Conservation (phyloP, 352 stramenopile genomes). For the Phytopythium oedochilum region DNA sequence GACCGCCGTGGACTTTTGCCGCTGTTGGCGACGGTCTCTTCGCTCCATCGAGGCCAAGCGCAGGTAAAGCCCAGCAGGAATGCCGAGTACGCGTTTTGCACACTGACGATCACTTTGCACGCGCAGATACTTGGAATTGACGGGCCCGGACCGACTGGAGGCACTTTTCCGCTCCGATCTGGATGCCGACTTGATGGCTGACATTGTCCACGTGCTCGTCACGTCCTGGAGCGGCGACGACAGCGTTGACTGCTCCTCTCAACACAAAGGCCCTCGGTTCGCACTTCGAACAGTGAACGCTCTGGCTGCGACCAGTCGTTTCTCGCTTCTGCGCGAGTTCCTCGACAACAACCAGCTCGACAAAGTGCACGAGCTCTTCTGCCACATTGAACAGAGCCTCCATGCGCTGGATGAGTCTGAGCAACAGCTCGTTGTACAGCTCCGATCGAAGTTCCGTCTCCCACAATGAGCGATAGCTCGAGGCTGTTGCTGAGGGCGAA, state of each 20-base stretch:
- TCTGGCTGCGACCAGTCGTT: conserved; percentile 39
- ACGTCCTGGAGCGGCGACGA: conserved; percentile 10
- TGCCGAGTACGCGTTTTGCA: background rate
- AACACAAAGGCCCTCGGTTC: conserved; percentile 24
- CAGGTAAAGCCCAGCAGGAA: conserved; percentile 11
- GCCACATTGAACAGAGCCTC: conserved; percentile 5
- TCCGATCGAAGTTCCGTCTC: conserved; percentile 18
- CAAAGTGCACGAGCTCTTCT: conserved; percentile 27
- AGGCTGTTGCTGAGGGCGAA: no score
- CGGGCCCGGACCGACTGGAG: conserved; percentile 32
- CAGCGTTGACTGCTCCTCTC: conserved; percentile 1
- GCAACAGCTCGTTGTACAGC: conserved; percentile 1
- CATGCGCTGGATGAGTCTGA: conserved; percentile 7
- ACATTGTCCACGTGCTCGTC: conserved; percentile 54
- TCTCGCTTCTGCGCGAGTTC: conserved; percentile 65
- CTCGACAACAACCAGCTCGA: conserved; percentile 64
- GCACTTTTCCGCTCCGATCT: conserved; percentile 66
- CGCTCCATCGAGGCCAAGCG: conserved; percentile 51
- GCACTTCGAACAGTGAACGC: conserved; percentile 28
- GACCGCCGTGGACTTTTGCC: conserved; percentile 55
- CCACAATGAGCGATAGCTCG: background rate
- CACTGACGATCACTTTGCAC: background rate
- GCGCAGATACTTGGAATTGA: conserved; percentile 55
- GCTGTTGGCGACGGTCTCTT: conserved; percentile 67
- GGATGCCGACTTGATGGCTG: conserved; percentile 64